Evolutionary conservation across 202 grass and related monocot species (phyloP), one percentile per base, ranked within the genome.

Genomic region (Hordeum pubiflorum): DNA sequence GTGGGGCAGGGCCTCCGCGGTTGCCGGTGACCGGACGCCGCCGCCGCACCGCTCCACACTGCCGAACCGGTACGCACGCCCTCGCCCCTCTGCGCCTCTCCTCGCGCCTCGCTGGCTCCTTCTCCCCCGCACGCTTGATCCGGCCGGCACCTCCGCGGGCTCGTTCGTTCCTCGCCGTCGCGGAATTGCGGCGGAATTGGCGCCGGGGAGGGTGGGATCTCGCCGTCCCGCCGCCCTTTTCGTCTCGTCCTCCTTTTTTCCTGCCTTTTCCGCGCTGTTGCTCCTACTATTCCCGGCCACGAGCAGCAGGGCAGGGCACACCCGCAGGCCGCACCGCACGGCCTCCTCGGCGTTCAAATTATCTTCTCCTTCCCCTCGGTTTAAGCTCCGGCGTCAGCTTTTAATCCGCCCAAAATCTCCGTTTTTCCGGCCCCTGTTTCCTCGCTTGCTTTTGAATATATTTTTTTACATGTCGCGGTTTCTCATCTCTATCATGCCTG

Each of bases 181-280:
- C 72, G 21, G 78, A 75, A 82, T 89, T 79, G 66, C 6, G 57
- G 46, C 36, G 74, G 74, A 81, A 78, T 89, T 67, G 58, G 27
- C 20, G 66, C 39, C 10, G 62, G 23, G 34, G 59, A 12, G 65
- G 11, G 72, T 10, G 82, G 34, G 72, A 89, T 85, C 78, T 78
- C 58, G 57, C 63, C 82, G 24, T 44, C 36, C 26, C 27, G 50
- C 54, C 7, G 13, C 46, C 33, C 20, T 17, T 20, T 20, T 58
- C 31, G 65, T 21, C 59, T 33, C 58, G 29, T 29, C 54, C 81
- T 40, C 18, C 58, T 78, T 36, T 21, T 74, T 58, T 41, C 20
- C 77, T 54, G 33, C 33, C 54, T n/a, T 40, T 64, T 86, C 43
- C 34, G 12, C 3, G 26, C 69, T 44, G 38, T 75, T 81, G 33